phyloP scores from a whole-genome alignment of 2,329 filamentous ascomycete species.

The Fusarium sp. region DNA sequence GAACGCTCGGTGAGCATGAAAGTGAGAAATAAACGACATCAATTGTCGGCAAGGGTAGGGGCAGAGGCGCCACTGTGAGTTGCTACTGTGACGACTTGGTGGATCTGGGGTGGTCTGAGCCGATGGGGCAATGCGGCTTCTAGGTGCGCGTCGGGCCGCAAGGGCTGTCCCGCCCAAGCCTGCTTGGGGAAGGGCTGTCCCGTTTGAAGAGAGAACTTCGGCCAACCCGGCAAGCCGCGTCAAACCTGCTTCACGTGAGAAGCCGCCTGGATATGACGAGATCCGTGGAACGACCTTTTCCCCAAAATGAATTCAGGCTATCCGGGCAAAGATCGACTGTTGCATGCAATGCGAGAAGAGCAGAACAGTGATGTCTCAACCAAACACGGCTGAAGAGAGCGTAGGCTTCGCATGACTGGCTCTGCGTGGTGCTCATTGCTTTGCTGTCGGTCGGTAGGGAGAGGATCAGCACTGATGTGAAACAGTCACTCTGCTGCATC shows the following conservation, averaged over 20 bases:
- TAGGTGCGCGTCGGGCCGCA: constrained; percentile 50
- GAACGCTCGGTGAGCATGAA: not conserved
- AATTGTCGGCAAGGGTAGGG: constrained; percentile 24
- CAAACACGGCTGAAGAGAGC: too few species aligned
- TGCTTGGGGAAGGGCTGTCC: constrained; percentile 38
- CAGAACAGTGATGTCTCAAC: too few species aligned
- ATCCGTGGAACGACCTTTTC: constrained; percentile 12
- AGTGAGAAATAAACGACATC: not conserved
- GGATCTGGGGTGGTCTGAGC: constrained; percentile 40
- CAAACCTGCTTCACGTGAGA: constrained; percentile 48
- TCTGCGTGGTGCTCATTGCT: constrained; percentile 1
- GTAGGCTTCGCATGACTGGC: not conserved
- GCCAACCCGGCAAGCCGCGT: constrained; percentile 46
- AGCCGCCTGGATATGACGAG: constrained; percentile 21
- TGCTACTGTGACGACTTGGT: constrained; percentile 23
- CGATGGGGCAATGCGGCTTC: constrained; percentile 44
- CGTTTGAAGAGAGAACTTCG: constrained; percentile 42
- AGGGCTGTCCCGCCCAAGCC: constrained; percentile 47
- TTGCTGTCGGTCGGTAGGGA: too few species aligned
- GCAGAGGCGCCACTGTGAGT: constrained; percentile 17
- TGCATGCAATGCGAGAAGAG: not conserved
- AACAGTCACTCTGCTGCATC: not conserved
- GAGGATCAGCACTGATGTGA: constrained; percentile 4
- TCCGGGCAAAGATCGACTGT: constrained; percentile 4
- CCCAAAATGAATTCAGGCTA: constrained; percentile 2